Conservation (phyloP, 2,329 filamentous ascomycete species). For the Fusarium phyllophilum region DNA sequence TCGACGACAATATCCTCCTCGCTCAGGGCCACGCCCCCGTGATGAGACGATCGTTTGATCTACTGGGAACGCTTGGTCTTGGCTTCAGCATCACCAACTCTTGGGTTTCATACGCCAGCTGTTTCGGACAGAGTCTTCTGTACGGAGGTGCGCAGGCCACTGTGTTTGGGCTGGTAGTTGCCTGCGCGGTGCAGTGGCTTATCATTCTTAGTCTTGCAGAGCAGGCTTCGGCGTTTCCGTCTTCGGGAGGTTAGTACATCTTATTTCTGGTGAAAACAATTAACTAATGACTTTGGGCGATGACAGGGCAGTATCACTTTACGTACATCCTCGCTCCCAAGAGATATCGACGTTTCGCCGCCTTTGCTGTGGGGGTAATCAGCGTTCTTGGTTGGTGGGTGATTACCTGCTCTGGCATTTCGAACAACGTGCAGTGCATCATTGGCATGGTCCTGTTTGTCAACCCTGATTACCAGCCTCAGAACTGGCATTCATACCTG, state of each 20-base stretch:
- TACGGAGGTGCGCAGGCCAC: background rate
- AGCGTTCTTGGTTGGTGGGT: background rate
- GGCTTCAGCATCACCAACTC: background rate
- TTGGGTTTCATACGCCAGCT: background rate
- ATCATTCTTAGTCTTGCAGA: background rate
- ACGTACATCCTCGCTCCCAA: background rate
- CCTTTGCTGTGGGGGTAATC: background rate
- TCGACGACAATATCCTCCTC: background rate
- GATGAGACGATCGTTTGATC: background rate
- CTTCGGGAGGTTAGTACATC: background rate
- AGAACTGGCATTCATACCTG: background rate
- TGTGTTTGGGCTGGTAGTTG: background rate
- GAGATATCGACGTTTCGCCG: background rate
- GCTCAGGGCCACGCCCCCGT: background rate
- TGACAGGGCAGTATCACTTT: background rate
- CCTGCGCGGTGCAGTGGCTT: background rate
- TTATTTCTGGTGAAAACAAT: accelerated
- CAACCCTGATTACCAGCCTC: background rate
- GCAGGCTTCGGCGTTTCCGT: background rate
- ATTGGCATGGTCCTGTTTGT: background rate
- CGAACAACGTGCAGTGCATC: background rate
- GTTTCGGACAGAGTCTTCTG: background rate
- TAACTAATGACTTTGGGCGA: background rate
- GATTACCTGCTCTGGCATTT: background rate
- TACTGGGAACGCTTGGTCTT: background rate